Conservation (phyloP, 495 filamentous ascomycete species). For the Tuber indicum region DNA sequence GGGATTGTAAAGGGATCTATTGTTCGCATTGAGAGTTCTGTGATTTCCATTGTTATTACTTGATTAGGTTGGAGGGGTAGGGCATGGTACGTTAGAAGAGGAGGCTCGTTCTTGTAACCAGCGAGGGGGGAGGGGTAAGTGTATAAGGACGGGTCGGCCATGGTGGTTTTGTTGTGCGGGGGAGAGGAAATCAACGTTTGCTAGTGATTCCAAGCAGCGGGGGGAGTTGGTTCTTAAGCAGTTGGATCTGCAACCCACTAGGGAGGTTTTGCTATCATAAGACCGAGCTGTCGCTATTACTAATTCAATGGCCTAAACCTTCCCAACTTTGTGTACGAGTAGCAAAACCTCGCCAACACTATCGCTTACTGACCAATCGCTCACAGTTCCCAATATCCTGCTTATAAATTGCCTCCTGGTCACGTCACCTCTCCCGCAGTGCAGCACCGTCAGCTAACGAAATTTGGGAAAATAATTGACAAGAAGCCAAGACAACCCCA, state of each 20-base stretch:
- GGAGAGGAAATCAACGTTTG: neutral
- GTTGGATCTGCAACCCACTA: neutral
- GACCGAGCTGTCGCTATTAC: too few relatives aligned
- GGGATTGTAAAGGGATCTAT: constrained; percentile 60
- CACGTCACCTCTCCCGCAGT: neutral
- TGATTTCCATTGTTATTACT: neutral
- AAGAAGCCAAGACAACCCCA: neutral
- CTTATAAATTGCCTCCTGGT: neutral
- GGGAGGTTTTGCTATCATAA: too few relatives aligned
- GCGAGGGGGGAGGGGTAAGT: constrained; percentile 60
- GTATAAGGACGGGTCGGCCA: constrained; percentile 44
- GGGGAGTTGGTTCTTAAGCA: neutral
- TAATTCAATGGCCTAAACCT: too few relatives aligned
- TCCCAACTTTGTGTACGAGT: too few relatives aligned
- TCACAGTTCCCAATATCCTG: neutral
- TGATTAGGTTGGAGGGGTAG: neutral
- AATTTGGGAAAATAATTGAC: neutral
- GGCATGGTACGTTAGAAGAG: constrained; percentile 52
- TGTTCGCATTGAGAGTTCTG: constrained; percentile 53
- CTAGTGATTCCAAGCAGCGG: neutral
- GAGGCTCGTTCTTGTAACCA: constrained; percentile 58
- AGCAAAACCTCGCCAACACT: neutral
- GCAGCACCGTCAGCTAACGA: neutral
- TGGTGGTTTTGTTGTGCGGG: neutral
- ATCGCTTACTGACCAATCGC: too few relatives aligned